Percentiles rank a stretch among this genome's conserved stretches.
phyloP scores from a whole-genome alignment of 805 yeast species.

The Starmerella gropengiesseri region DNA sequence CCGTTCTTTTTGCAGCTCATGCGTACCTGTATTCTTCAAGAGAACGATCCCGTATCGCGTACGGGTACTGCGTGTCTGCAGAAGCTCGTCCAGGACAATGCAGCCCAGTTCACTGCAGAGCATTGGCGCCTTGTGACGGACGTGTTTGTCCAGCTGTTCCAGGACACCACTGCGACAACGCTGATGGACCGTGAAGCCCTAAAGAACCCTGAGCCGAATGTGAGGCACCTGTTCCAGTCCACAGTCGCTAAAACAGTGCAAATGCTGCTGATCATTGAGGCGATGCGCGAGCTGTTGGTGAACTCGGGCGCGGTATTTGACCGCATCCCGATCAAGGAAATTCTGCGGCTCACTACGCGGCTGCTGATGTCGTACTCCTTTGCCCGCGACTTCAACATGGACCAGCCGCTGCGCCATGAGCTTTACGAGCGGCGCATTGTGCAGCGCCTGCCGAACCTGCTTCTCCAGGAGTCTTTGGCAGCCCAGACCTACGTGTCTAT shows the following conservation, averaged over 20 bases:
- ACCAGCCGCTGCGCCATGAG: constrained; percentile 75
- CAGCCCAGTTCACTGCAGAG: constrained; percentile 43
- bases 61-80: constrained; percentile 86
- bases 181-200: constrained; percentile 38
- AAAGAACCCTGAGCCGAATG: constrained; percentile 27
- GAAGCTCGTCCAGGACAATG: constrained; percentile 67
- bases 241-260: constrained; percentile 88
- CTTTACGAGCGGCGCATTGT: constrained; percentile 87
- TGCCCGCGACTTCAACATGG: constrained; percentile 78
- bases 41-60: constrained; percentile 90
- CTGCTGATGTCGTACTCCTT: constrained; percentile 65
- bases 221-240: constrained; percentile 45
- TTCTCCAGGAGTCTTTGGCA: constrained; percentile 84
- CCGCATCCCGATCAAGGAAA: constrained; percentile 53
- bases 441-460: constrained; percentile 79
- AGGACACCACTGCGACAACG: constrained; percentile 75
- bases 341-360: constrained; percentile 48
- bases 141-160: constrained; percentile 61
- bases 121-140: constrained; percentile 69
- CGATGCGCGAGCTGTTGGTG: constrained; percentile 68
- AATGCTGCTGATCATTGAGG: constrained; percentile 80
- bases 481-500: constrained; percentile 78
- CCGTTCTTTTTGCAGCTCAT: constrained; percentile 71
- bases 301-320: constrained; percentile 44
- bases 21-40: constrained; percentile 86